Conservation (phyloP, 805 yeast genomes). For the Yamadazyma ubonensis region DNA sequence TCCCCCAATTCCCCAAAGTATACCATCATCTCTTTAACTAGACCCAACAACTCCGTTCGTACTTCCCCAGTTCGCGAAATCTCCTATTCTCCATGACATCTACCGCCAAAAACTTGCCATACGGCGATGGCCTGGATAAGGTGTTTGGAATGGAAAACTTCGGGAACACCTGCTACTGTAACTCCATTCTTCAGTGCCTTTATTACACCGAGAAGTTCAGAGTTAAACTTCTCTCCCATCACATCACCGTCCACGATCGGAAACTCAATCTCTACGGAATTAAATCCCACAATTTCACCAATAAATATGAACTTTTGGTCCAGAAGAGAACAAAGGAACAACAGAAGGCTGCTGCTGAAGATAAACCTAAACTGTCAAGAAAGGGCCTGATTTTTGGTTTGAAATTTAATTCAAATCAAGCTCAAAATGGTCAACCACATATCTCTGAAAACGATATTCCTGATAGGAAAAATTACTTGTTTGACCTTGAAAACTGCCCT, state of each 20-base stretch:
- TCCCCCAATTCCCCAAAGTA: neutral
- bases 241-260: conserved; percentile 30
- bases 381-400: conserved; percentile 41
- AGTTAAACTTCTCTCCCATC: conserved; percentile 28
- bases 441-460: conserved; percentile 15
- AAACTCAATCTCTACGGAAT: conserved; percentile 30
- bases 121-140: conserved; percentile 67
- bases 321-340: conserved; percentile 35
- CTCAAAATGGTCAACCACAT: conserved; percentile 7
- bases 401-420: conserved; percentile 28
- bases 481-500: conserved; percentile 24
- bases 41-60: neutral
- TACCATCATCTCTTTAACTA: neutral
- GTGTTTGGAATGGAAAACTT: conserved; percentile 81
- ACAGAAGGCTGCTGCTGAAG: conserved; percentile 17
- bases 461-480: conserved; percentile 13
- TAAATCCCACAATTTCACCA: conserved; percentile 35
- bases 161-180: conserved; percentile 93
- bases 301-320: conserved; percentile 40
- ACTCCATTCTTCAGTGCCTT: conserved; percentile 86
- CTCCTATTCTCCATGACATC: conserved; percentile 13
- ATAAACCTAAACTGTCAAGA: conserved; percentile 25
- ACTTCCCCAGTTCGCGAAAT: conserved; percentile 5
- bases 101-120: conserved; percentile 19
- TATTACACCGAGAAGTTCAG: conserved; percentile 75